A percentile compares a stretch with the other conserved stretches of the same genome.
Evolutionary conservation across 1,284 basidiomycete genomes (phyloP).

Genomic region (Sanghuangporus sanghuang): DNA sequence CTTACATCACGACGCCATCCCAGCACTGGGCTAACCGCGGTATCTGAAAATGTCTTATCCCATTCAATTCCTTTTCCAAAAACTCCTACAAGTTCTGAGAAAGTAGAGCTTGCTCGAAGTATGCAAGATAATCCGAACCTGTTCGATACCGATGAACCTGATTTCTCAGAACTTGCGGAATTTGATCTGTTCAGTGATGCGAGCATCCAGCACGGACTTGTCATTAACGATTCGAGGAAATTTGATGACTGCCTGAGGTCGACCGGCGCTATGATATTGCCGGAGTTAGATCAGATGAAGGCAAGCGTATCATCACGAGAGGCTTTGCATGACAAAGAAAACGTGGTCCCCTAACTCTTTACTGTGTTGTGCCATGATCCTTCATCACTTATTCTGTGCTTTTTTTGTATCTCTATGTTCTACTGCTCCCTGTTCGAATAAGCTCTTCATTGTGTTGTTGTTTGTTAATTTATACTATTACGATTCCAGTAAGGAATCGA

Average conservation of each 20-base stretch:
- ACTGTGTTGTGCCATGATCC: not conserved
- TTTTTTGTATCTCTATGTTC: too few relatives aligned
- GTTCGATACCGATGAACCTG: not conserved
- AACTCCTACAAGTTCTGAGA: slow-evolving; percentile 12
- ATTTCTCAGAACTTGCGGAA: slow-evolving; percentile 12
- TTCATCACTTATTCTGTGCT: too few relatives aligned
- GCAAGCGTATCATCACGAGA: not conserved
- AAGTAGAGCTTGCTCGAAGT: slow-evolving; percentile 12
- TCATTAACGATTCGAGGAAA: not conserved
- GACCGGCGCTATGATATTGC: not conserved
- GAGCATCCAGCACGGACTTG: slow-evolving; percentile 1
- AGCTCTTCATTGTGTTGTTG: too few relatives aligned
- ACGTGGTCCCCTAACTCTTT: not conserved
- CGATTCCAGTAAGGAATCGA: too few relatives aligned
- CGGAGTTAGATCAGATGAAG: not conserved
- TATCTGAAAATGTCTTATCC: not conserved
- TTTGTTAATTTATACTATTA: too few relatives aligned
- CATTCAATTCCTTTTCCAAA: not conserved
- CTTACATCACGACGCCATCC: slow-evolving; percentile 6
- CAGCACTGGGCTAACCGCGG: not conserved
- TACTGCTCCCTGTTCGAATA: too few relatives aligned
- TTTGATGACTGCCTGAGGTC: not conserved
- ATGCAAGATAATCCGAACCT: slow-evolving; percentile 7
- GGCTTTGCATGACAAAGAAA: slow-evolving; percentile 8
- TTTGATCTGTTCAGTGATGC: slow-evolving; percentile 6